These are phyloP conservation scores for Fraxinus sp. DNA, from an alignment of 305 asterid species.

Conservation along the genomic window DNA sequence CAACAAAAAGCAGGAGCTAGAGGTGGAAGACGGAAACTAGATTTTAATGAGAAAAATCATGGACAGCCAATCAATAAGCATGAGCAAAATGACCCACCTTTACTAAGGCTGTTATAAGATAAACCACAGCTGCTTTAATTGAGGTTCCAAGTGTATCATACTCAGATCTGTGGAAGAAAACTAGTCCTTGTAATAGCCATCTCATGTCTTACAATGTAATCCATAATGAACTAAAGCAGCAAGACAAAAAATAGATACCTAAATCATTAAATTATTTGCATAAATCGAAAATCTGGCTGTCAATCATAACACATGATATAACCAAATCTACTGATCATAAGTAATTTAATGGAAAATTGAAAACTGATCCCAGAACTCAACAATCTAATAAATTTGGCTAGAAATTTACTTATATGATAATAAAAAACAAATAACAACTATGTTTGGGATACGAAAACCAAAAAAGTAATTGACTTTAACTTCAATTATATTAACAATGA, in stretches of 20 bases:
- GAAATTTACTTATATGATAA: not conserved
- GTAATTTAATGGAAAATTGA: not conserved
- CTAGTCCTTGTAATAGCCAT: not conserved
- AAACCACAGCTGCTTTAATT: slow-evolving; percentile 74
- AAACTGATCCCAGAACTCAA: not conserved
- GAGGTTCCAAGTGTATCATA: slow-evolving; percentile 97
- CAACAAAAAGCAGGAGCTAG: not conserved
- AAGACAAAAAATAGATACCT: not conserved
- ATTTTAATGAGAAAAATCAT: not conserved
- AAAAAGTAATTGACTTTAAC: not conserved
- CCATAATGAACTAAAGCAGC: not conserved
- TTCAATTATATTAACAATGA: not conserved
- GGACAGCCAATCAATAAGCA: slow-evolving; percentile 1
- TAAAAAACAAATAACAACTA: not conserved
- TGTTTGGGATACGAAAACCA: not conserved
- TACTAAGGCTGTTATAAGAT: slow-evolving; percentile 75
- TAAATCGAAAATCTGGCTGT: not conserved
- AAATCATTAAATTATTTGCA: not conserved
- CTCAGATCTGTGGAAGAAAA: slow-evolving; percentile 66
- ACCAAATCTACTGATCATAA: not conserved
- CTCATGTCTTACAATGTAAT: not conserved
- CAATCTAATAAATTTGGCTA: not conserved
- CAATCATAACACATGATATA: not conserved
- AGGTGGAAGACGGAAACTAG: not conserved
- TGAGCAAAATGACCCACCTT: slow-evolving; percentile 52